phyloP scores from a whole-genome alignment of 805 yeast genomes.

The Yamadazyma takamatsuzukensis region DNA sequence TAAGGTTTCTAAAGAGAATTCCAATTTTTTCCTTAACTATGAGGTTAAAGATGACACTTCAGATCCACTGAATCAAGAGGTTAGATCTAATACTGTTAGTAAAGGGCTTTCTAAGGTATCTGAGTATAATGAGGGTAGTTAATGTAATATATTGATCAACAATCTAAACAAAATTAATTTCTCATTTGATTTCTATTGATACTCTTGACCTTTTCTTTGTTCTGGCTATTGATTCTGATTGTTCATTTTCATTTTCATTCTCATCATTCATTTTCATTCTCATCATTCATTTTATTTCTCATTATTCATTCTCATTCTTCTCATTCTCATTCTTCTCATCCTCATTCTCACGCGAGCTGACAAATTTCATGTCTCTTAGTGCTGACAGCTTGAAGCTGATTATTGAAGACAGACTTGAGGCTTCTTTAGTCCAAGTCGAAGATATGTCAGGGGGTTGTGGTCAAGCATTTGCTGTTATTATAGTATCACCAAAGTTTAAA shows the following conservation, averaged over 20 bases:
- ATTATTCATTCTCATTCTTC: no score
- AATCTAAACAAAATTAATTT: no score
- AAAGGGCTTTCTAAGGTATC: slow-evolving; percentile 27
- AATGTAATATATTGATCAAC: no score
- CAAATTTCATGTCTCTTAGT: slow-evolving; percentile 27
- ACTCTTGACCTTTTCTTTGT: no score
- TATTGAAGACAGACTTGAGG: slow-evolving; percentile 55
- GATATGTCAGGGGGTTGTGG: slow-evolving; percentile 95
- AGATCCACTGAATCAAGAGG: slow-evolving; percentile 22
- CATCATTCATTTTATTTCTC: no score
- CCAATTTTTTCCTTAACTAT: slow-evolving; percentile 22
- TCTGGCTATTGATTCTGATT: no score
- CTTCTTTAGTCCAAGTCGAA: slow-evolving; percentile 64
- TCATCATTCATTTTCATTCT: no score
- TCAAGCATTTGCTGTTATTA: slow-evolving; percentile 91
- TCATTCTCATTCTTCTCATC: not conserved
- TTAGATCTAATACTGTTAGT: slow-evolving; percentile 26
- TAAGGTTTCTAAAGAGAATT: slow-evolving; percentile 29
- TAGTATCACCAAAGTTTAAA: slow-evolving; percentile 66
- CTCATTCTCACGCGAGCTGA: not conserved
- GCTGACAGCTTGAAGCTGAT: slow-evolving; percentile 41
- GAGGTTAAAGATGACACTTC: slow-evolving; percentile 12
- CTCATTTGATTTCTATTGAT: no score
- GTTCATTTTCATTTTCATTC: no score
- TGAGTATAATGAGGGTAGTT: no score